A percentile compares a stretch with the other conserved stretches of the same genome.
These are phyloP conservation scores for Thelonectria blattea DNA, from an alignment of 2,329 filamentous ascomycete species.

Conservation along the genomic window DNA sequence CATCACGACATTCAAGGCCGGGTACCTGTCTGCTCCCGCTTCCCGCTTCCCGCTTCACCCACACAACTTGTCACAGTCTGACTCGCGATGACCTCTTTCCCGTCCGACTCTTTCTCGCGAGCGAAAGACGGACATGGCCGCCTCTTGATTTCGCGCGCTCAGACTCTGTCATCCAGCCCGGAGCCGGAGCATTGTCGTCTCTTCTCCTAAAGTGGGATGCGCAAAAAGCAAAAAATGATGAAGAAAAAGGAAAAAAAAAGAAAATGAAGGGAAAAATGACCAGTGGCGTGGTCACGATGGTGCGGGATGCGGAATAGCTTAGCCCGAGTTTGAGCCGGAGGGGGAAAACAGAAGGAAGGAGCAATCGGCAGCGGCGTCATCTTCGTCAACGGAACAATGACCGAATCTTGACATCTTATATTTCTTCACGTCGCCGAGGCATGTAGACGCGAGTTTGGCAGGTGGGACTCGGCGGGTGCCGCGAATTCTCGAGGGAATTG, in stretches of 20 bases:
- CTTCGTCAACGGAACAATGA: neutral
- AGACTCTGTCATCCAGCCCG: neutral
- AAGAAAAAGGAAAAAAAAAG: neutral
- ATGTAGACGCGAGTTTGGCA: neutral
- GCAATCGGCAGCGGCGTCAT: conserved; percentile 8
- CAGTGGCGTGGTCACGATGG: neutral
- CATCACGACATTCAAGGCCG: neutral
- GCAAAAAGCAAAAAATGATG: neutral
- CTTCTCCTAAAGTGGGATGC: neutral
- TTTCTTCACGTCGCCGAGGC: neutral
- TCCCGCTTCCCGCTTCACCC: conserved; percentile 1
- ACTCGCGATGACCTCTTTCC: neutral
- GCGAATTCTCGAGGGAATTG: neutral
- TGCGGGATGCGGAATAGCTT: neutral
- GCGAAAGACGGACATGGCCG: neutral
- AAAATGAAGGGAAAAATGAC: neutral
- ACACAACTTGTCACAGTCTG: neutral
- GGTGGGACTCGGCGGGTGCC: neutral
- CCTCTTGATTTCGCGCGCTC: neutral
- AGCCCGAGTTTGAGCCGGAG: neutral
- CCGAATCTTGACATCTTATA: neutral
- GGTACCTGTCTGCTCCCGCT: conserved; percentile 8
- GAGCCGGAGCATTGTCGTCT: neutral
- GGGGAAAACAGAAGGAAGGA: neutral
- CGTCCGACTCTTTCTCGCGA: neutral